phyloP scores from a whole-genome alignment of 805 yeast genomes.

The Ogataea dorogensis region DNA sequence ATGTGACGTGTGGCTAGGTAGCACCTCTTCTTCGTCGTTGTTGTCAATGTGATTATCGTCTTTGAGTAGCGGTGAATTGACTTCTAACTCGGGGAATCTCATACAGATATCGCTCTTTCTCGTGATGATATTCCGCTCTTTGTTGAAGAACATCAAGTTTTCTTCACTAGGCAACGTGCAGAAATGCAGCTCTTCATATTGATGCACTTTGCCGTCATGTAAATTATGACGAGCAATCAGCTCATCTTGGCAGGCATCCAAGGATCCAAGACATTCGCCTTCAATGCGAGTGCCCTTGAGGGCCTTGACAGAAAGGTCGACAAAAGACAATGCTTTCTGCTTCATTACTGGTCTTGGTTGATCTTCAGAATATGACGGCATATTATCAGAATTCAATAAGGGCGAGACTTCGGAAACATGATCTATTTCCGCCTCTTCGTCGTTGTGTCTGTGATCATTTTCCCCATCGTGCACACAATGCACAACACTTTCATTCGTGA shows the following conservation, averaged over 20 bases:
- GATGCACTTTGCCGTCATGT: conserved; percentile 17
- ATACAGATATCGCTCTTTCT: conserved; percentile 25
- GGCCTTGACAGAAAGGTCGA: conserved; percentile 32
- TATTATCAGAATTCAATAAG: neutral
- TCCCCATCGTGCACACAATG: conserved; percentile 70
- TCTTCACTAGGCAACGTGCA: conserved; percentile 36
- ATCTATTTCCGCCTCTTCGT: neutral
- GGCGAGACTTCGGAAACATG: conserved; percentile 9
- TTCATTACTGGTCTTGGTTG: neutral
- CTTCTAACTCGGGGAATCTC: conserved; percentile 32
- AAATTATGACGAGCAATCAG: conserved; percentile 24
- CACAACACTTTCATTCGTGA: conserved; percentile 78
- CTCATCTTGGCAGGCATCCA: conserved; percentile 29
- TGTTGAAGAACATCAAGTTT: conserved; percentile 32
- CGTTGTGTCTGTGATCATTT: conserved; percentile 15
- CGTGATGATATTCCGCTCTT: conserved; percentile 27
- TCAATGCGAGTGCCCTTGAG: conserved; percentile 28
- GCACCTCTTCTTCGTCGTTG: too few relatives aligned
- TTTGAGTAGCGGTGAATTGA: conserved; percentile 32
- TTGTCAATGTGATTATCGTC: too few relatives aligned
- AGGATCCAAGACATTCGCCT: conserved; percentile 35
- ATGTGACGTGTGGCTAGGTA: conserved; percentile 9
- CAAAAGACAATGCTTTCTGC: conserved; percentile 23
- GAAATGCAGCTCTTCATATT: conserved; percentile 28
- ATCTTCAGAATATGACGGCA: neutral